Evolutionary conservation across 192 early-diverging fungal genomes (phyloP), one percentile per base, ranked within the genome.

Genomic region (Chytriomyces sp.): DNA sequence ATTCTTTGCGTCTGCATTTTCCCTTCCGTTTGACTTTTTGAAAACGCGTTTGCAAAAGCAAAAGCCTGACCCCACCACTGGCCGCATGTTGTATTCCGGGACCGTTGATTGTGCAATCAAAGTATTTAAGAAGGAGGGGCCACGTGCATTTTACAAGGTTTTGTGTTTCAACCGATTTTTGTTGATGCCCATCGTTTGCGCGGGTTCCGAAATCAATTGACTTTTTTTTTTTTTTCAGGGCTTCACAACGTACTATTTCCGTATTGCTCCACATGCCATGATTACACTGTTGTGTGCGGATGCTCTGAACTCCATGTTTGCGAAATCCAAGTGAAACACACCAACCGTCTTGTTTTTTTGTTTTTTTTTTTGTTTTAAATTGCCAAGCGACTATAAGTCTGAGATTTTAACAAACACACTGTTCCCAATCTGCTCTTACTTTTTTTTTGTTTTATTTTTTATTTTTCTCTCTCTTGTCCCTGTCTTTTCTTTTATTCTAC

Each of bases 211-310:
- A 23, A 18, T 35, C 49, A 44, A 4, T 0, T 45, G 24, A 53
- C 73, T 73, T 7, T 69, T 35, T 35, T 35, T 35, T 35, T 35
- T 35, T 35, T 35, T 35, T 10, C 62, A 84, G 83, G 78, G 86
- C 47, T 88, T 88, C 75, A 68, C 72, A 18, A 89, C 88, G 7
- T 88, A 84, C 74, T 89, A 89, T 78, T 45, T 86, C 72, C 76
- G 87, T 28, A 88, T 89, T 69, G 87, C 87, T 47, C 86, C 86
- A 11, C 86, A 88, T 73, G 86, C 82, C 26, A 88, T 88, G 86
- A 76, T 76, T 23, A 76, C 81, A 11, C 78, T 82, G 20, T 71
- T 82, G 61, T 60, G 72, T 24, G 84, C 84, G 47, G 84, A 85
- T 49, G 79, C 64, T 9, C 69, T 85, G 45, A 85, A 70, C 47